Evolutionary conservation across 768 basidiomycete genomes (phyloP), one percentile per base, ranked within the genome.

Genomic region (Podaxis pistillaris): DNA sequence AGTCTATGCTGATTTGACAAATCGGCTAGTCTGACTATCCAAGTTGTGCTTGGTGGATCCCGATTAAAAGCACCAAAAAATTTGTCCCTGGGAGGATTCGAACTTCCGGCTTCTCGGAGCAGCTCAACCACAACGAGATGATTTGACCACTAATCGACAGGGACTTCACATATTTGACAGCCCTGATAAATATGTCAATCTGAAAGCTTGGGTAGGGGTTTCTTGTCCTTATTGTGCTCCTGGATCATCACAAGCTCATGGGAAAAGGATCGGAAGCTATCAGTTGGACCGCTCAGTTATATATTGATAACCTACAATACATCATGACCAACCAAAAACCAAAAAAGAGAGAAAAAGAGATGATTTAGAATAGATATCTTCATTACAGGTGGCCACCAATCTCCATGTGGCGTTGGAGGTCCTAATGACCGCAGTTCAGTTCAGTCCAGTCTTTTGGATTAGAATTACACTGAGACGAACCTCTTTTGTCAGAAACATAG

Each of bases 401-500:
- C 33, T 58, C 52, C 41, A 62, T 19, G 36, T 62, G 60, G 3
- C 51, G 40, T 40, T 55, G 30, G 4, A 62, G 53, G 3, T 54
- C 60, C 60, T 62, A 46, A 26, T 28, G 28, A 6, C 28, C 7
- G 7, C 28, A 28, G 28, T 28, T 7, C 28, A 24, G 15, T 17
- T 12, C 17, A 17, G 6, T 17, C 22, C 24, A 51, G 22, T 33
- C 38, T 28, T 6, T 5, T 12, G 7, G 7, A 56, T n/a, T 13
- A n/a, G 50, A 37, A 15, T 44, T 0, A 58, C 37, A 26, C 26
- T 7, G 22, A 33, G 49, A 65, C 75, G 7, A 56, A 79, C 78
- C 69, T 75, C 68, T 49, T 72, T 67, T 37, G 64, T 70, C n/a
- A 65, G 58, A 59, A 79, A 79, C 15, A 77, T 63, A 19, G 71